Percentiles rank a stretch among this genome's conserved stretches.
These are phyloP conservation scores for Sisymbrium altissimum DNA, from an alignment of 345 rosid genomes.

Conservation along the genomic window DNA sequence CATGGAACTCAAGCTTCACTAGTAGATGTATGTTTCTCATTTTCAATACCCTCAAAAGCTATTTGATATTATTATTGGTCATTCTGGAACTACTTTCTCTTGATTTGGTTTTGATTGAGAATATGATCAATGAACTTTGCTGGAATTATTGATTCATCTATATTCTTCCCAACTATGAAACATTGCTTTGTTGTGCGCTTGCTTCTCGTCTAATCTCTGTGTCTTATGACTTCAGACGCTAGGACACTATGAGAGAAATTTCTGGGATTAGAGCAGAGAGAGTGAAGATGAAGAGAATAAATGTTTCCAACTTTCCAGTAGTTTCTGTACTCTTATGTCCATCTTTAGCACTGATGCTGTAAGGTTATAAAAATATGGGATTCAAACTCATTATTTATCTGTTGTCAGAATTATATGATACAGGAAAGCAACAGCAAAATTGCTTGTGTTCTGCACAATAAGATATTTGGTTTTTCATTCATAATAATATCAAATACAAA, in stretches of 20 bases:
- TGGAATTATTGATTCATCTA: neutral
- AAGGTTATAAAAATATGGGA: neutral
- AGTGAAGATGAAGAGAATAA: neutral
- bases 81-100: neutral
- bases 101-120: neutral
- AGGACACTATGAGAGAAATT: neutral
- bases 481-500: neutral
- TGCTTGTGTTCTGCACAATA: neutral
- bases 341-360: neutral
- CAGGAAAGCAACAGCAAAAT: constrained; percentile 5
- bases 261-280: constrained; percentile 2
- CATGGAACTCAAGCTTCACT: constrained; percentile 57
- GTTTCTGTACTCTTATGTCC: neutral
- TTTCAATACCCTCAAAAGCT: neutral
- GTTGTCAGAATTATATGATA: neutral
- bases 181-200: constrained; percentile 6
- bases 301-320: neutral
- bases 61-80: neutral
- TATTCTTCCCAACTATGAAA: neutral
- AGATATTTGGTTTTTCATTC: neutral
- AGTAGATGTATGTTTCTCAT: constrained; percentile 18
- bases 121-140: neutral
- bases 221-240: constrained; percentile 8
- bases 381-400: neutral
- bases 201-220: constrained; percentile 7